Base-by-base conservation (phyloP, 2,329 filamentous ascomycete genomes). In the Didymella lethalis region DNA sequence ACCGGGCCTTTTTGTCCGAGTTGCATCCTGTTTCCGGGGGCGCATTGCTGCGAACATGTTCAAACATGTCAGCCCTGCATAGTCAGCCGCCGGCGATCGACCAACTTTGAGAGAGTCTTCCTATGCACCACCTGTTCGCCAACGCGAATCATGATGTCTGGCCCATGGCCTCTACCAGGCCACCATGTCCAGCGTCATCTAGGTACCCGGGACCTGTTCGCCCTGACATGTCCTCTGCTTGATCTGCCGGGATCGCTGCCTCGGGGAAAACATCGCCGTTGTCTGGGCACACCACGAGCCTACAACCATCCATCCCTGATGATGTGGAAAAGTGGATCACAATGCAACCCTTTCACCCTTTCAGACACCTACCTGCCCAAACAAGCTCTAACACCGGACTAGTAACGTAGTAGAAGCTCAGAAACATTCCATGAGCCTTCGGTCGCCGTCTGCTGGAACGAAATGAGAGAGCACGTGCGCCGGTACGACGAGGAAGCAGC, bases 11-110 rank as follows among this genome's bases (percentile, higher is more conserved):
- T 50, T 40, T 51, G 40, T 34, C 56, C 56, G 50, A 47, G 43
- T 54, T 54, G 47, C 46, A 54, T 56, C 47, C 62, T 63, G 57
- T 55, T 58, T 48, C 51, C 48, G 54, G 59, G 57, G 58, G 46
- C 49, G 54, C 62, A 61, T 62, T 41, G 49, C 63, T 70, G 68
- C 68, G 68, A 71, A 72, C 68, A 69, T 65, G 64, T 67, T 64
- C 66, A 66, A 68, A 72, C 67, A 59, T 43, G 45, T 36, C 54
- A 59, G 49, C 56, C 56, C 50, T 54, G 53, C 49, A 63, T 58
- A 51, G 25, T 20, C 44, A 52, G 48, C 44, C 48, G 44, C 54
- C 61, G 61, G 57, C 54, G 63, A 67, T 67, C 54, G 38, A 38
- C 38, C 48, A 57, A 43, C 59, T 70, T 70, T 65, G 64, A 69